Evolutionary conservation across 192 early-diverging fungal species (phyloP).

Genomic region (Borealophlyctis nickersoniae): DNA sequence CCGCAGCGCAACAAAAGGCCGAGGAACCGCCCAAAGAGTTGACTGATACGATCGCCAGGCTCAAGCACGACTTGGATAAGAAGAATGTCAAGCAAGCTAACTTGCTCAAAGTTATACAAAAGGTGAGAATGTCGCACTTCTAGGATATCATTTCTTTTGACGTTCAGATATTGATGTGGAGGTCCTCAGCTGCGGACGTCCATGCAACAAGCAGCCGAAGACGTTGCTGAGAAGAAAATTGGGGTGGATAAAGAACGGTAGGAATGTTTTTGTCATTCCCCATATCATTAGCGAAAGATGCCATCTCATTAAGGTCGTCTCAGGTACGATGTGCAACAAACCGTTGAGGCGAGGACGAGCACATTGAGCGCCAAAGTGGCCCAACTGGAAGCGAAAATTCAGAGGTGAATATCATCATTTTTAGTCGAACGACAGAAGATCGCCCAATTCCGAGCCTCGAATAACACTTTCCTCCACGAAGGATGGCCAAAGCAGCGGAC

Average conservation of each 20-base stretch:
- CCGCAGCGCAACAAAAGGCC: conserved; percentile 1
- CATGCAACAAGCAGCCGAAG: conserved; percentile 27
- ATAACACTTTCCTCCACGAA: neutral
- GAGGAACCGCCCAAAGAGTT: conserved; percentile 2
- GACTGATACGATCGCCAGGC: neutral
- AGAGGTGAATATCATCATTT: conserved; percentile 11
- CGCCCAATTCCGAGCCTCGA: neutral
- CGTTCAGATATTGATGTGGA: too few relatives aligned
- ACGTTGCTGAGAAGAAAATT: conserved; percentile 21
- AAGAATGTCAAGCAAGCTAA: conserved; percentile 20
- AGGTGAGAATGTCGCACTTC: too few relatives aligned
- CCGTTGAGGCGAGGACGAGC: conserved; percentile 8
- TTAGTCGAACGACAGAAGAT: too few relatives aligned
- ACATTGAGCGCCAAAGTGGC: conserved; percentile 13
- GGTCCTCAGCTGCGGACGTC: neutral
- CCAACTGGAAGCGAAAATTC: conserved; percentile 28
- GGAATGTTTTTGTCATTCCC: too few relatives aligned
- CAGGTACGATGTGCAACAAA: conserved; percentile 15
- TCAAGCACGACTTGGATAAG: conserved; percentile 6
- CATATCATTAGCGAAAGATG: too few relatives aligned
- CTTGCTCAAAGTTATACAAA: conserved; percentile 28
- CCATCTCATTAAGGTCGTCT: too few relatives aligned
- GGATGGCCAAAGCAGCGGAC: conserved; percentile 19
- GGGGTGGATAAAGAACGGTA: conserved; percentile 12
- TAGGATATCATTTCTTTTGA: too few relatives aligned